These are phyloP conservation scores for Astragalus membranaceus DNA, from an alignment of 306 rosid species.

Conservation along the genomic window DNA sequence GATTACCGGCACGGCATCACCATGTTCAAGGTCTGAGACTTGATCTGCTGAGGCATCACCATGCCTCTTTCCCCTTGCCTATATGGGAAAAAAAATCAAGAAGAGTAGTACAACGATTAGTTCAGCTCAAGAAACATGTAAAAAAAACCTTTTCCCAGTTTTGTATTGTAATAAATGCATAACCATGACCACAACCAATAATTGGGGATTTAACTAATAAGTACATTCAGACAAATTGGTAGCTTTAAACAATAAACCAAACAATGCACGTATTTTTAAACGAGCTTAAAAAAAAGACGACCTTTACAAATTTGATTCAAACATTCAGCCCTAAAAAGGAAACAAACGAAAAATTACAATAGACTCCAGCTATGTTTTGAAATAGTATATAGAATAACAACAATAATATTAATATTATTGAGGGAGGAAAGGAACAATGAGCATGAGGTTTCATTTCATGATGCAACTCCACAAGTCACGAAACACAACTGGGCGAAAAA, in stretches of 20 bases:
- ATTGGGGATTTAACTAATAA: background rate
- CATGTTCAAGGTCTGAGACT: slow-evolving; percentile 53
- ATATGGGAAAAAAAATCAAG: background rate
- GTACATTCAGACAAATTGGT: background rate
- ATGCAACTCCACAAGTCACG: background rate
- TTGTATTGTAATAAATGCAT: background rate
- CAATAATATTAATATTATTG: too few relatives aligned
- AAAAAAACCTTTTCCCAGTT: background rate
- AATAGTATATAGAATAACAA: background rate
- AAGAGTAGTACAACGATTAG: background rate
- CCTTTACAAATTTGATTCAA: background rate
- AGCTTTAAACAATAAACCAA: slow-evolving; percentile 1
- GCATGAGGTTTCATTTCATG: background rate
- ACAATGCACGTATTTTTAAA: background rate
- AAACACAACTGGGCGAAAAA: background rate
- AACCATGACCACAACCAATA: background rate
- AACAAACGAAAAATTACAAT: background rate
- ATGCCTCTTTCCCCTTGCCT: slow-evolving; percentile 36
- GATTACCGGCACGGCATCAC: slow-evolving; percentile 58
- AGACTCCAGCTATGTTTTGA: background rate
- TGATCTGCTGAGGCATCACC: slow-evolving; percentile 28
- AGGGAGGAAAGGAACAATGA: too few relatives aligned
- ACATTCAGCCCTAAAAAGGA: background rate
- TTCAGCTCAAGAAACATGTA: background rate
- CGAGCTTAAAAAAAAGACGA: background rate